Evolutionary conservation across 768 basidiomycete genomes (phyloP).

Genomic region (Strobilomyces confusus): DNA sequence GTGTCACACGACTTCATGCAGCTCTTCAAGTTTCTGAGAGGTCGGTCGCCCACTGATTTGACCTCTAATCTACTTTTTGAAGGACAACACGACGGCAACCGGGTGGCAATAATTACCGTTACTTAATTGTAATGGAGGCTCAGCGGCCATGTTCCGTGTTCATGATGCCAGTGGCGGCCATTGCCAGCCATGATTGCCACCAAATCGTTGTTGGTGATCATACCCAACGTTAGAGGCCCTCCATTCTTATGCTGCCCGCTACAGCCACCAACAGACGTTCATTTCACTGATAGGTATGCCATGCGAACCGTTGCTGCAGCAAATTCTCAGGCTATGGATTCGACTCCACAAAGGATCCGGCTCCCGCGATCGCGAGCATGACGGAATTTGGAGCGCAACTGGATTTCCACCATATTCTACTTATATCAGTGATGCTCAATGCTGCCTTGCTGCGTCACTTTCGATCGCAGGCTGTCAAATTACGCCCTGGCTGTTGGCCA

Average conservation of each 20-base stretch:
- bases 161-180: too few relatives aligned
- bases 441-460: neutral
- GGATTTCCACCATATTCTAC: neutral
- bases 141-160: slow-evolving; percentile 1
- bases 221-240: neutral
- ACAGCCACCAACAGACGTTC: neutral
- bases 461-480: neutral
- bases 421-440: neutral
- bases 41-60: neutral
- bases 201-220: too few relatives aligned
- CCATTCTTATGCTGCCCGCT: too few relatives aligned
- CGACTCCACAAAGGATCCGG: neutral
- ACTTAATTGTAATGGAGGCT: neutral
- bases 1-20: too few relatives aligned
- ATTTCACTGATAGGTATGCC: neutral
- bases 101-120: slow-evolving; percentile 2
- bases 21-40: neutral
- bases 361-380: neutral
- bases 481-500: neutral
- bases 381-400: neutral
- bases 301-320: neutral
- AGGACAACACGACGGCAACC: neutral
- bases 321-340: neutral
- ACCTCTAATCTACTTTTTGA: neutral
- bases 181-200: too few relatives aligned